phyloP scores from a whole-genome alignment of 1,139 yeast species.

The Pichia sp. region DNA sequence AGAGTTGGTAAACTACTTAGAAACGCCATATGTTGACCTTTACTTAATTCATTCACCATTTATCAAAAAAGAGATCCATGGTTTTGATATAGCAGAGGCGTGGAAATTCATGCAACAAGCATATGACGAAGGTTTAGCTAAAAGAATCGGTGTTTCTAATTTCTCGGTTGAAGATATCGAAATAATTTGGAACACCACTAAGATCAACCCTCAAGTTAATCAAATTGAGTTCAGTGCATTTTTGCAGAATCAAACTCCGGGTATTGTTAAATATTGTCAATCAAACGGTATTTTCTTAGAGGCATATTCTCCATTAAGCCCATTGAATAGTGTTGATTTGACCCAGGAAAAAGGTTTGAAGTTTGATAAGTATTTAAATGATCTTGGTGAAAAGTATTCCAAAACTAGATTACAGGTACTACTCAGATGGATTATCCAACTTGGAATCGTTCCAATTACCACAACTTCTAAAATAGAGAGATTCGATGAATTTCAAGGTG shows the following conservation, averaged over 20 bases:
- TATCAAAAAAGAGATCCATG: conserved; percentile 39
- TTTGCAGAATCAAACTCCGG: conserved; percentile 59
- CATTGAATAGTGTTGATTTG: conserved; percentile 40
- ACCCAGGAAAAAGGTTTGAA: conserved; percentile 32
- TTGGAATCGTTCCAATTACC: conserved; percentile 67
- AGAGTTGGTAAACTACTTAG: conserved; percentile 40
- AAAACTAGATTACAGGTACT: conserved; percentile 63
- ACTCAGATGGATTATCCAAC: conserved; percentile 66
- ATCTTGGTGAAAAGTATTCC: conserved; percentile 51
- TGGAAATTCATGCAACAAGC: conserved; percentile 38
- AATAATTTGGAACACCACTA: conserved; percentile 38
- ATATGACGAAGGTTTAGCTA: conserved; percentile 36
- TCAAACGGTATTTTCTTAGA: conserved; percentile 53
- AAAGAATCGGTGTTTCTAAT: conserved; percentile 53
- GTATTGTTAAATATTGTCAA: conserved; percentile 54
- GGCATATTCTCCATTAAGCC: conserved; percentile 70
- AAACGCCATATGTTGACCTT: conserved; percentile 67
- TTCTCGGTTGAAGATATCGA: conserved; percentile 43
- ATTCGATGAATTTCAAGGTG: conserved; percentile 52
- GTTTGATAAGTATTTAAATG: conserved; percentile 38
- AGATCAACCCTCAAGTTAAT: conserved; percentile 45
- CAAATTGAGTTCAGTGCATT: conserved; percentile 60
- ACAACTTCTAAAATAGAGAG: conserved; percentile 65
- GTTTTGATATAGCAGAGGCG: conserved; percentile 49
- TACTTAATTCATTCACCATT: conserved; percentile 70